Percentiles rank a stretch among this genome's conserved stretches.
Evolutionary conservation across 2,329 filamentous ascomycete genomes (phyloP).

Genomic region (Lithohypha guttulata): DNA sequence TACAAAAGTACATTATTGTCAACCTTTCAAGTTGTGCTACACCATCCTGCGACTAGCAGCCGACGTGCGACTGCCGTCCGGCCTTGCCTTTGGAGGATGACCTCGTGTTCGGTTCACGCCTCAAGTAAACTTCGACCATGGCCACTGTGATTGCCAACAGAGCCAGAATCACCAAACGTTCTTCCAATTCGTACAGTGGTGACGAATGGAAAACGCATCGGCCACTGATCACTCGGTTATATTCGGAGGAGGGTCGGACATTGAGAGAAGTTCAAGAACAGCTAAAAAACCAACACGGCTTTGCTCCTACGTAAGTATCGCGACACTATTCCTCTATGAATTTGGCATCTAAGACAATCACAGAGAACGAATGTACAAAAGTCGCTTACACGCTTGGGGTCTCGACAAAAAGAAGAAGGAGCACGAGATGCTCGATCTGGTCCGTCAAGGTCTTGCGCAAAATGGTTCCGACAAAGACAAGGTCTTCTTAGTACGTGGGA

Average conservation of each 20-base stretch:
- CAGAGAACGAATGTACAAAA: constrained; percentile 24
- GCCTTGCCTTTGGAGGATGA: not conserved
- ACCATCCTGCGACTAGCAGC: too few species aligned
- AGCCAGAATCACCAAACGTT: constrained; percentile 18
- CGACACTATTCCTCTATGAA: not conserved
- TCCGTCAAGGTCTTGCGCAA: constrained; percentile 20
- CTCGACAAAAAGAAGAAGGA: constrained; percentile 23
- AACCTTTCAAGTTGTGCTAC: too few species aligned
- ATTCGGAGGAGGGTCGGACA: constrained; percentile 22
- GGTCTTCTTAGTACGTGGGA: constrained; percentile 20
- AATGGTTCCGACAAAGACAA: constrained; percentile 21
- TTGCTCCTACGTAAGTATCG: constrained; percentile 20
- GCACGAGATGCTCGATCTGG: constrained; percentile 23
- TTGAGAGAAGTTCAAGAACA: constrained; percentile 22
- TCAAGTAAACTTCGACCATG: constrained; percentile 5
- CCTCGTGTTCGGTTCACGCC: not conserved
- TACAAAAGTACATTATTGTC: too few species aligned
- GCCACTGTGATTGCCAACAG: constrained; percentile 12
- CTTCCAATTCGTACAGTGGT: constrained; percentile 21
- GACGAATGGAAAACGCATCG: constrained; percentile 22
- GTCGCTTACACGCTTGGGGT: constrained; percentile 12
- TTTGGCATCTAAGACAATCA: constrained; percentile 5
- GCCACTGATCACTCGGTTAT: constrained; percentile 19
- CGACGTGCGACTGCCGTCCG: too few species aligned
- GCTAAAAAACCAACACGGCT: constrained; percentile 20